Evolutionary conservation across 306 rosid species (phyloP), one percentile per base, ranked within the genome.

Genomic region (Cucurbita argyrosperma): DNA sequence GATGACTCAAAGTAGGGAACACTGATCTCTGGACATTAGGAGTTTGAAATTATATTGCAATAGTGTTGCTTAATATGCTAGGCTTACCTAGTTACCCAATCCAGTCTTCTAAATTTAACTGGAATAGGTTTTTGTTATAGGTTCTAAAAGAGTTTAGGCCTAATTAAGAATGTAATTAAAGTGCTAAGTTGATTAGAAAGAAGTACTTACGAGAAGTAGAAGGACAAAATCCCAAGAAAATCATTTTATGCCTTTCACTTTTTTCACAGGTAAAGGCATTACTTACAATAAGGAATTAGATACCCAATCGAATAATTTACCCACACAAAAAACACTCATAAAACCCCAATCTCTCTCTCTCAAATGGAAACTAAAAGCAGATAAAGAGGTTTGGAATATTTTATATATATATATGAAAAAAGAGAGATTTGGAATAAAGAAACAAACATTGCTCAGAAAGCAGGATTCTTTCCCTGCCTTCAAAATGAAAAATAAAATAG

Each of bases 221-320:
- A 66, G 72, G 45, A 45, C 55, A 66, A 45, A 66, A 66, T 66
- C 72, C 39, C 39, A 45, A 66, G 72, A 66, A 66, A 66, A 66
- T 66, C 45, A 45, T 45, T 66, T 45, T 43, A 45, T 66, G 72
- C 72, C 72, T 45, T 21, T 19, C 54, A 43, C 54, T 66, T 66
- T 66, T 30, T 2, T 45, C 10, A 62, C 16, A 45, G 10, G 10
- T 43, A 43, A 66, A 66, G 18, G 39, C 72, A 19, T 43, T 15
- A 5, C 72, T 66, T 66, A 43, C 53, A 65, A 65, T 10, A 65
- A 43, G 71, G 71, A 65, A 65, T 65, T 16, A 19, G 71, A 65
- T 65, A 19, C 71, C 53, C 37, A 3, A 65, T 65, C 38, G 4
- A 42, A 65, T 43, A 50, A 50, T 50, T 50, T 19, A 43, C 37